Percentiles rank a stretch among this genome's conserved stretches.
Conservation (phyloP, 179 eudicot species). For the Silene noctiflora region DNA sequence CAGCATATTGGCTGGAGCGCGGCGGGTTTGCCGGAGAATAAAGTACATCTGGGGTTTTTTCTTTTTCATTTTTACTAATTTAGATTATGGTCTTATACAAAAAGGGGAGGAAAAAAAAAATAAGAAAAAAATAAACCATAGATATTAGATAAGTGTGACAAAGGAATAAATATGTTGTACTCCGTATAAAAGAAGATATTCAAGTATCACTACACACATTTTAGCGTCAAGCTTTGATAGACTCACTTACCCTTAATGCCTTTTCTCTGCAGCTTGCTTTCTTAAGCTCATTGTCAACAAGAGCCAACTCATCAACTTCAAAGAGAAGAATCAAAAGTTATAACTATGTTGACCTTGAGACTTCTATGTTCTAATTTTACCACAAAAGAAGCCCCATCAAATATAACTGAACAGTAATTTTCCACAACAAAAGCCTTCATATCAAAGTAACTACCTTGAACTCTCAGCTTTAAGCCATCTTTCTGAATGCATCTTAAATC, state of each 20-base stretch:
- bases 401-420: background rate
- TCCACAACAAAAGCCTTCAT: background rate
- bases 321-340: constrained; percentile 19
- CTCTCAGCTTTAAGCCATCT: constrained; percentile 59
- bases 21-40: too few species aligned
- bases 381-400: background rate
- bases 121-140: background rate
- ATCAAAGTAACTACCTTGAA: constrained; percentile 52
- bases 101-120: too few species aligned
- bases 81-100: too few species aligned
- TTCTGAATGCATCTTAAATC: constrained; percentile 60
- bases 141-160: background rate
- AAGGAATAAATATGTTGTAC: background rate
- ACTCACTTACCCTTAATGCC: constrained; percentile 61
- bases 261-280: constrained; percentile 83
- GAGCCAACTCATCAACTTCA: constrained; percentile 62
- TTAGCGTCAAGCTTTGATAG: background rate
- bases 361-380: background rate
- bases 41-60: too few species aligned
- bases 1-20: too few species aligned
- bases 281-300: constrained; percentile 62
- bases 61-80: too few species aligned
- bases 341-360: background rate
- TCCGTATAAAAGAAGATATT: background rate
- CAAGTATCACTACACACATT: background rate